Conservation (phyloP, 2,329 filamentous ascomycete species). For the Basipetospora chlamydospora region DNA sequence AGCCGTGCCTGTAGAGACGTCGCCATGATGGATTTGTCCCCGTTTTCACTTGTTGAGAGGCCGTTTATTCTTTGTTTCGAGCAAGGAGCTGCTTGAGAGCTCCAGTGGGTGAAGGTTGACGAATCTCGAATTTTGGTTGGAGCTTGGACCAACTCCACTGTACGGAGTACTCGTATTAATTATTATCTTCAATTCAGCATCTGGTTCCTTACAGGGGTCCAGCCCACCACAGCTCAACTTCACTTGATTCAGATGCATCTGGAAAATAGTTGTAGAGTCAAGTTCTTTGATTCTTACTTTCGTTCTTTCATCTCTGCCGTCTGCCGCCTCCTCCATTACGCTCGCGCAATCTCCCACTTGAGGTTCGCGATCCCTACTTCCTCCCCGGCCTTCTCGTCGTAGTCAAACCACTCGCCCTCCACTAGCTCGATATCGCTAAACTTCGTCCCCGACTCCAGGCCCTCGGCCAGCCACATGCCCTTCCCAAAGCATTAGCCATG, state of each 20-base stretch:
- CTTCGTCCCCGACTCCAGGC: conserved; percentile 63
- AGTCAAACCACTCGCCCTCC: conserved; percentile 96
- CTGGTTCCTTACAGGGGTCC: too few relatives aligned
- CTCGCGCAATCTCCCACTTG: conserved; percentile 69
- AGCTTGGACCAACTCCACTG: too few relatives aligned
- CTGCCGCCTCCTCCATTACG: too few relatives aligned
- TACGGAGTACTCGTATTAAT: too few relatives aligned
- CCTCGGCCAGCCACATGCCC: conserved; percentile 84
- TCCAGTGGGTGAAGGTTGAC: too few relatives aligned
- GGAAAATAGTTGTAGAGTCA: too few relatives aligned
- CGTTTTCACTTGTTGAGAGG: too few relatives aligned
- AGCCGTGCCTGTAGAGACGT: conserved; percentile 3
- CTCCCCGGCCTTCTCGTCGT: conserved; percentile 83
- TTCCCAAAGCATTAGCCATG: too few relatives aligned
- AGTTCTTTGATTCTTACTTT: background rate
- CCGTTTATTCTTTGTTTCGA: background rate
- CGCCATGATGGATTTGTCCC: background rate
- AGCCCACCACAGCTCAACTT: background rate
- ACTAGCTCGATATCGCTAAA: conserved; percentile 69
- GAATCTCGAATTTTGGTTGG: too few relatives aligned
- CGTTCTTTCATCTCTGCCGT: background rate
- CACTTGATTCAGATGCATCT: too few relatives aligned
- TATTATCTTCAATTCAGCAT: background rate
- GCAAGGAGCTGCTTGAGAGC: background rate
- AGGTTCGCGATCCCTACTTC: conserved; percentile 88